These are phyloP conservation scores for Francoa sonchifolia DNA, from an alignment of 441 rosid species.

Conservation along the genomic window DNA sequence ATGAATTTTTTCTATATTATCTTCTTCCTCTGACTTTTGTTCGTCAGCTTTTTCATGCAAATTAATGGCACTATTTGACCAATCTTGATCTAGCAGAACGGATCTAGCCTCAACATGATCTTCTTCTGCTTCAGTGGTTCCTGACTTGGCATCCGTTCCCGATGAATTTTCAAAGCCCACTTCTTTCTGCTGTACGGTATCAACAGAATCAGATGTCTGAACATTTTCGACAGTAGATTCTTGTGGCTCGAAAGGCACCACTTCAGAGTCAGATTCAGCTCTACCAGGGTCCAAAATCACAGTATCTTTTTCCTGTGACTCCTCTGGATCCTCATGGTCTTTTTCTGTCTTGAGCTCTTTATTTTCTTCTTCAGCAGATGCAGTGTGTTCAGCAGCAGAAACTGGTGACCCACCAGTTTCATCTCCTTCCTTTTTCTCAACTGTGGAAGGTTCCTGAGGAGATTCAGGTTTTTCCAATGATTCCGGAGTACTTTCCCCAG, in stretches of 20 bases:
- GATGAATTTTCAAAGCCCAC: constrained; percentile 25
- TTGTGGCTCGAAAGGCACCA: constrained; percentile 22
- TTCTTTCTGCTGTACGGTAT: constrained; percentile 21
- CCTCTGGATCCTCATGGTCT: constrained; percentile 23
- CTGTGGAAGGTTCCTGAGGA: constrained; percentile 17
- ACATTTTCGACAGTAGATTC: constrained; percentile 19
- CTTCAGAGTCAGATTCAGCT: constrained; percentile 28
- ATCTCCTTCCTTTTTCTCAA: constrained; percentile 26
- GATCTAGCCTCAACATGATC: constrained; percentile 22
- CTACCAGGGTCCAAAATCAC: constrained; percentile 23
- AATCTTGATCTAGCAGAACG: constrained; percentile 19
- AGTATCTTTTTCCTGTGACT: constrained; percentile 21
- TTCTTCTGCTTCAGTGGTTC: constrained; percentile 23
- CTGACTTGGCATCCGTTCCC: constrained; percentile 26
- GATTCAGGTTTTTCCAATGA: constrained; percentile 25
- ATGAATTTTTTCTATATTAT: constrained; percentile 24
- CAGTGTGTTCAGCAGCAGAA: constrained; percentile 12
- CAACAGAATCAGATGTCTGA: constrained; percentile 18
- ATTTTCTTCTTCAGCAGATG: constrained; percentile 28
- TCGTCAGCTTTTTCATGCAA: constrained; percentile 24
- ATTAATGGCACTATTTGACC: constrained; percentile 22
- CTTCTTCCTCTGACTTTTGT: constrained; percentile 23
- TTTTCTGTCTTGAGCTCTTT: constrained; percentile 15
- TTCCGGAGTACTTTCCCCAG: constrained; percentile 29
- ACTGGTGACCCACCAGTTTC: constrained; percentile 18